Evolutionary conservation across 1,139 yeast genomes (phyloP), one percentile per base, ranked within the genome.

Genomic region (Pichia sp.): DNA sequence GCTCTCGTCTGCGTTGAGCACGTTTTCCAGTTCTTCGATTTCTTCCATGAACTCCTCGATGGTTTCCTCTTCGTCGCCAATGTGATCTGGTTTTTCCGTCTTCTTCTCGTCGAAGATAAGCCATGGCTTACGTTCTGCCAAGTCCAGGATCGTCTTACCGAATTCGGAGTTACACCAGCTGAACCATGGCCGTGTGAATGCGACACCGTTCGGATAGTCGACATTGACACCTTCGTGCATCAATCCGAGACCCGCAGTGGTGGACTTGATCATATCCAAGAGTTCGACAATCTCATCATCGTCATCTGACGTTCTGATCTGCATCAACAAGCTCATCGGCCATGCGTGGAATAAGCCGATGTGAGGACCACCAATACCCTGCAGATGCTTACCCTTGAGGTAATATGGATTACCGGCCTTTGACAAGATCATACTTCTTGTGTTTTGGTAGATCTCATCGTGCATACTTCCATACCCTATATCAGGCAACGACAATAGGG

Each of bases 81-180:
- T 9, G 10, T 28, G 15, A 28, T 5, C 6, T 28, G 11, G 10
- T 4, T 5, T n/a, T 5, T 37, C 14, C 9, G 31, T n/a, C 17
- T 37, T 50, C 71, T 31, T 72, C 3, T 69, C 64, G 44, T 76
- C 77, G 61, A 85, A 83, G 15, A 88, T 76, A 56, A 88, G 68
- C 59, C 85, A 79, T 0, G 96, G 96, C 60, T 85, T 87, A 39
- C 86, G 69, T 48, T 75, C 69, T 0, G 95, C 93, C 55, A 89
- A 69, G 59, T 88, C 83, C 43, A 89, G 63, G 10, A 89, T 82
- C 0, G 96, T 85, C 63, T 85, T 86, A 11, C 93, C 96, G 67
- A 89, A 88, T 65, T 89, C 96, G 1, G 95, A 82, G 62, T 89
- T 90, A 58, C 96, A 88, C 96, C 96, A 90, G 3, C 96, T 86